Evolutionary conservation across 306 rosid species (phyloP).

Genomic region (Sicyos edulis): DNA sequence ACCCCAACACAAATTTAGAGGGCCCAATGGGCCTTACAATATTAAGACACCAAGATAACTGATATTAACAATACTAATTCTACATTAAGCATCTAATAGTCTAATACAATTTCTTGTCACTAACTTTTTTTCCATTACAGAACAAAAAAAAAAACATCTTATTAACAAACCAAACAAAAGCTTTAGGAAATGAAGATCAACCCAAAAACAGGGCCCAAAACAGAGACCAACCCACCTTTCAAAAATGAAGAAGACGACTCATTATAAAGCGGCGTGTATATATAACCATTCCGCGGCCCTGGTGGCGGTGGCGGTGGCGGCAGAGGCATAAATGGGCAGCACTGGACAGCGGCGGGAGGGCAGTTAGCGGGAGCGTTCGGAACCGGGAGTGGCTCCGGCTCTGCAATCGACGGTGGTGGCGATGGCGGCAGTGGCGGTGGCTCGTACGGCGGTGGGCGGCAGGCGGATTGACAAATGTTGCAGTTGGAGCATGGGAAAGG

Average conservation of each 20-base stretch:
- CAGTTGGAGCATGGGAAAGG: conserved; percentile 6
- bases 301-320: conserved; percentile 3
- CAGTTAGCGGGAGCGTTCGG: conserved; percentile 13
- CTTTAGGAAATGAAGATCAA: not conserved
- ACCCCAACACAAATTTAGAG: no score
- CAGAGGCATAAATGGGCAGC: conserved; percentile 8
- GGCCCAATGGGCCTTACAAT: no score
- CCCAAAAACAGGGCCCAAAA: conserved; percentile 1
- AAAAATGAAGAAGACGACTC: conserved; percentile 10
- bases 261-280: conserved; percentile 7
- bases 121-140: no score
- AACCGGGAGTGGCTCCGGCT: conserved; percentile 12
- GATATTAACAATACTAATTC: no score
- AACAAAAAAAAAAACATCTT: not conserved
- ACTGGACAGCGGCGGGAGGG: conserved; percentile 10
- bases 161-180: not conserved
- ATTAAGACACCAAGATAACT: no score
- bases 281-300: not conserved
- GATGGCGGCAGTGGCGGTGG: not conserved
- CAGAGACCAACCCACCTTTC: conserved; percentile 5
- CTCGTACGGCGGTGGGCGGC: conserved; percentile 3
- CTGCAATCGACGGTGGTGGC: not conserved
- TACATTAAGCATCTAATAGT: no score
- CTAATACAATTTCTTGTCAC: no score
- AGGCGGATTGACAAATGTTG: not conserved